A percentile compares a stretch with the other conserved stretches of the same genome.
These are phyloP conservation scores for Acanthamoeba royreba DNA, from an alignment of 208 protist genomes.

Conservation along the genomic window DNA sequence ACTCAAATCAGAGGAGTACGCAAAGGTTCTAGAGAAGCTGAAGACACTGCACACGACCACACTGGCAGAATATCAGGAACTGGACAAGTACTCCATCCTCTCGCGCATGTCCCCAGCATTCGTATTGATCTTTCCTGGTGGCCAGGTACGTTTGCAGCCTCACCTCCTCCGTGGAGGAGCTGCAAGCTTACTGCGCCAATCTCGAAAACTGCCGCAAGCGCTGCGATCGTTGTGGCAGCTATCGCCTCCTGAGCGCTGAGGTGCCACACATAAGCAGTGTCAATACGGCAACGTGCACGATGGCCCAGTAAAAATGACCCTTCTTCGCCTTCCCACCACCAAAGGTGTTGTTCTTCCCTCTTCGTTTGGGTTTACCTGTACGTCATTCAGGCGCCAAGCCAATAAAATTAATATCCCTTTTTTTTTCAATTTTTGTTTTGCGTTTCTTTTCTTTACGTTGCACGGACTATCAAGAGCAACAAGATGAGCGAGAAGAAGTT, in stretches of 20 bases:
- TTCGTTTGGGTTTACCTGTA: no score
- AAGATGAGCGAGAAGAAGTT: no score
- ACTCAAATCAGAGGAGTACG: not conserved
- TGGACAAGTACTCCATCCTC: not conserved
- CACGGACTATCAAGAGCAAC: no score
- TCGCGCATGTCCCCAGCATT: not conserved
- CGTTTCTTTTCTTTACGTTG: no score
- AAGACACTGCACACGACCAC: not conserved
- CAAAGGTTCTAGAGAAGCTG: not conserved
- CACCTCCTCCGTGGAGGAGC: not conserved
- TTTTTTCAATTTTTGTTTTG: no score
- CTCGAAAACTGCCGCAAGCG: not conserved
- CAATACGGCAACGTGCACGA: no score
- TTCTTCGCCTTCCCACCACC: not conserved
- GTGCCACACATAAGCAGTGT: no score
- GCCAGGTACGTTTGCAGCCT: not conserved
- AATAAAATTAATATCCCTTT: no score
- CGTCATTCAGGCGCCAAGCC: no score
- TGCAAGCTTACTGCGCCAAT: not conserved
- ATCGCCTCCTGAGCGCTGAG: no score
- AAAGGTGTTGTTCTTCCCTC: not conserved
- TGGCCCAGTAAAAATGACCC: no score
- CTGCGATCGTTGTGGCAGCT: not conserved
- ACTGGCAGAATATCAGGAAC: not conserved
- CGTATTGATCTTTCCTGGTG: not conserved